A percentile compares a stretch with the other conserved stretches of the same genome.
Evolutionary conservation across 129 eudicot species (phyloP).

Genomic region (Mikania micrantha): DNA sequence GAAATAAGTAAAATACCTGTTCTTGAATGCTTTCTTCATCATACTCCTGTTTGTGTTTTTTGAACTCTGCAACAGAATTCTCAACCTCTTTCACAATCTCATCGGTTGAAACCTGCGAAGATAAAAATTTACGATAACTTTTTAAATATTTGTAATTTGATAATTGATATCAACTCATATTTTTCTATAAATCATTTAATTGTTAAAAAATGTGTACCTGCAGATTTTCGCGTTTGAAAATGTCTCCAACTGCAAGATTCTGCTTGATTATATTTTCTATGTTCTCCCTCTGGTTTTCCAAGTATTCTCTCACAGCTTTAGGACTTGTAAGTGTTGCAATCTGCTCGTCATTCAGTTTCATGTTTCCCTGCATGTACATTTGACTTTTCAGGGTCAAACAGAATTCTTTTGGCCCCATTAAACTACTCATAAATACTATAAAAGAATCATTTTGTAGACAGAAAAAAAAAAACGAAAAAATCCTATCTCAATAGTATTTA

Average conservation of each 20-base stretch:
- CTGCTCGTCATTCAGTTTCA: conserved; percentile 75
- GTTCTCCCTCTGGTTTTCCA: conserved; percentile 76
- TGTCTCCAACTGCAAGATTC: conserved; percentile 91
- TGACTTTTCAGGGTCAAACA: conserved; percentile 12
- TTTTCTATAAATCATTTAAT: background rate
- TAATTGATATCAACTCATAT: background rate
- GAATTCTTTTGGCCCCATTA: background rate
- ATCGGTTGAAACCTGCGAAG: conserved; percentile 69
- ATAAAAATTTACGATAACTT: too few species aligned
- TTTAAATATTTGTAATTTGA: too few species aligned
- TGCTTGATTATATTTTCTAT: conserved; percentile 60
- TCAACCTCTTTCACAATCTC: conserved; percentile 87
- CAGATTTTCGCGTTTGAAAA: conserved; percentile 84
- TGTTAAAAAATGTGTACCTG: conserved; percentile 38
- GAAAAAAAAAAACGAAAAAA: background rate
- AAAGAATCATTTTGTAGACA: background rate
- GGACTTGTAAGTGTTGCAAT: conserved; percentile 75
- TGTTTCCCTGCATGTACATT: conserved; percentile 43
- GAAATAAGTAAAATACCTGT: conserved; percentile 45
- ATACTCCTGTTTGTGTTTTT: conserved; percentile 69
- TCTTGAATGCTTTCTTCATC: conserved; percentile 76
- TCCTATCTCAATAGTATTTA: background rate
- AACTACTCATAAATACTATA: background rate
- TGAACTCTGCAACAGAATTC: conserved; percentile 72
- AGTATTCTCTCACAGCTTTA: conserved; percentile 68